Conservation (phyloP, 495 filamentous ascomycete species). For the Filosporella fistucella region DNA sequence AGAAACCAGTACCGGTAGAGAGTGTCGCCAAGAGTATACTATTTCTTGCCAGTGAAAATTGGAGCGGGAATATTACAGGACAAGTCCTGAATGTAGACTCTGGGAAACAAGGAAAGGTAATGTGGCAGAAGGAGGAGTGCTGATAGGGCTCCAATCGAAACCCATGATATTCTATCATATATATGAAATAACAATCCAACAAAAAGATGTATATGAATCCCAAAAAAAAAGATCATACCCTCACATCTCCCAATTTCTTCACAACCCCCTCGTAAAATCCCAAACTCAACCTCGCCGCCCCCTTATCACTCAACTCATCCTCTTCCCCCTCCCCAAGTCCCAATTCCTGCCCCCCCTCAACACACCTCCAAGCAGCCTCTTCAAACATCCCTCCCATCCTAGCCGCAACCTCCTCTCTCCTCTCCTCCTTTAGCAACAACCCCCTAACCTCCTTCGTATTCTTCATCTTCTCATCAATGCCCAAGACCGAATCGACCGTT, state of each 20-base stretch:
- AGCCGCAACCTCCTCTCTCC: constrained; percentile 20
- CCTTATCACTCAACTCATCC: constrained; percentile 22
- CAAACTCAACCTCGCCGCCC: constrained; percentile 25
- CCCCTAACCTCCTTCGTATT: constrained; percentile 1
- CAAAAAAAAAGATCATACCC: no score
- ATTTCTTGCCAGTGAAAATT: constrained; percentile 37
- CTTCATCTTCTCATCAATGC: constrained; percentile 26
- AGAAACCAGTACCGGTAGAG: constrained; percentile 29
- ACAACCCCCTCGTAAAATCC: constrained; percentile 33
- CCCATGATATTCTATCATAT: no score
- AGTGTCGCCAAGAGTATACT: constrained; percentile 34
- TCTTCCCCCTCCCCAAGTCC: constrained; percentile 22
- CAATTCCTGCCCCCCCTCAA: constrained; percentile 28
- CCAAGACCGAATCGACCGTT: constrained; percentile 36
- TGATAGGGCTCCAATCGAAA: no score
- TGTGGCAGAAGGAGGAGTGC: constrained; percentile 32
- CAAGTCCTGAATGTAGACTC: constrained; percentile 36
- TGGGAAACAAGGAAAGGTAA: constrained; percentile 37
- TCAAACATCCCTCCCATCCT: constrained; percentile 28
- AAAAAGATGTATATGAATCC: no score
- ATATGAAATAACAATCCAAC: no score
- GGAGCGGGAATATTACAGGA: constrained; percentile 33
- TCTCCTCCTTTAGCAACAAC: constrained; percentile 18
- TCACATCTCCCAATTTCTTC: constrained; percentile 13
- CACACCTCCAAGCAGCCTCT: constrained; percentile 27